Conservation (phyloP, 495 filamentous ascomycete species). For the Penicillium tannophilum region DNA sequence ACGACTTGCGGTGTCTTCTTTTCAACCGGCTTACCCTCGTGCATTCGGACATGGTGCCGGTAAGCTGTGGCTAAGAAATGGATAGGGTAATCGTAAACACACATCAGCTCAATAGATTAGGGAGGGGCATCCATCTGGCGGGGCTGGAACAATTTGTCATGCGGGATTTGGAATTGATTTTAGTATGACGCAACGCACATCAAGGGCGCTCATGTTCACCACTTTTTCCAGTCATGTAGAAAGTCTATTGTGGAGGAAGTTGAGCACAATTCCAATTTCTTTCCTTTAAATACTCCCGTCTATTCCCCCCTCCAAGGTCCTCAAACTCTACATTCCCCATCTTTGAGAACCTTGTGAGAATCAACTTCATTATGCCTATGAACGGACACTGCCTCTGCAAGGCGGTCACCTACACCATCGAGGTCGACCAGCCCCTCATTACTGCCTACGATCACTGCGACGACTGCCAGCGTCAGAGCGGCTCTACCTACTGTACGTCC, state of each 20-base stretch:
- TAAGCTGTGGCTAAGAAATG: background rate
- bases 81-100: background rate
- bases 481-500: constrained; percentile 64
- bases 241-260: background rate
- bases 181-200: constrained; percentile 14
- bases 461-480: constrained; percentile 70
- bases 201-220: background rate
- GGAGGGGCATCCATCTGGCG: background rate
- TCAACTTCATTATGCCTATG: constrained; percentile 58
- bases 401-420: constrained; percentile 64
- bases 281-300: constrained; percentile 33
- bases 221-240: background rate
- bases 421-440: constrained; percentile 54
- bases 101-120: background rate
- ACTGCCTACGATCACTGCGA: constrained; percentile 72
- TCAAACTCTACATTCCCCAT: background rate
- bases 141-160: constrained; percentile 23
- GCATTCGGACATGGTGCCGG: background rate
- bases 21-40: background rate
- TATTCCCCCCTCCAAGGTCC: constrained; percentile 16
- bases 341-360: constrained; percentile 12
- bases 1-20: background rate
- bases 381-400: constrained; percentile 72
- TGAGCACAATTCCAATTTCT: background rate
- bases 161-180: constrained; percentile 18